Base-by-base conservation (phyloP, 352 stramenopile genomes). In the Globisporangium heterothallicum region DNA sequence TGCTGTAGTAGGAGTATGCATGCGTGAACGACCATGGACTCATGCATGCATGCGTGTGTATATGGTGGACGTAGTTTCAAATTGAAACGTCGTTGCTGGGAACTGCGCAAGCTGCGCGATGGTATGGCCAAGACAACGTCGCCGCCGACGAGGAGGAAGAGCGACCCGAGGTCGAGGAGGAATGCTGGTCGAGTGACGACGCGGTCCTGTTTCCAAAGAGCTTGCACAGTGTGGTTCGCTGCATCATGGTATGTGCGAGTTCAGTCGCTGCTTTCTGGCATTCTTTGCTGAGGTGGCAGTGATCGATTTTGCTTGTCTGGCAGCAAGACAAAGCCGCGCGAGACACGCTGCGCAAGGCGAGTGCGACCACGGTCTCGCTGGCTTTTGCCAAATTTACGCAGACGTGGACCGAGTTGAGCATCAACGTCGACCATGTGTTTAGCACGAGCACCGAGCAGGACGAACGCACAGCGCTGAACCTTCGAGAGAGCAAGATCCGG, bases 361-460 rank as follows among this genome's bases (percentile, higher is more conserved):
- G 53, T 16, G 64, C 65, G 27, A 75, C 68, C 25, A 74, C 49
- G 21, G 67, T 78, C 25, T 84, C 64, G 36, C 54, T 50, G 7
- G 56, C 52, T 16, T 64, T 77, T 3, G 69, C 66, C 8, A 45
- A 19, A 6, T 73, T 86, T 24, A 53, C 66, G 8, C 53, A 74
- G 19, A 53, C 41, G 9, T 74, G 74, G 50, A 68, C 64, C 18
- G 63, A 84, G 40, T 49, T 84, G 12, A 61, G 66, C 26, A 69
- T 76, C 21, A 60, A 66, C 42, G 63, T 63, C 14, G 72, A 83
- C 25, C 63, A 55, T 6, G 46, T 56, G 18, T 48, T 87, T 19
- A 62, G 58, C 27, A 77, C 75, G 9, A 84, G 64, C 30, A 61
- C 63, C 9, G 79, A 91, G 38, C 76, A 91, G 53, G 71, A 84